Conservation (phyloP, 176 grass and related monocot genomes). For the Carex cristatella region DNA sequence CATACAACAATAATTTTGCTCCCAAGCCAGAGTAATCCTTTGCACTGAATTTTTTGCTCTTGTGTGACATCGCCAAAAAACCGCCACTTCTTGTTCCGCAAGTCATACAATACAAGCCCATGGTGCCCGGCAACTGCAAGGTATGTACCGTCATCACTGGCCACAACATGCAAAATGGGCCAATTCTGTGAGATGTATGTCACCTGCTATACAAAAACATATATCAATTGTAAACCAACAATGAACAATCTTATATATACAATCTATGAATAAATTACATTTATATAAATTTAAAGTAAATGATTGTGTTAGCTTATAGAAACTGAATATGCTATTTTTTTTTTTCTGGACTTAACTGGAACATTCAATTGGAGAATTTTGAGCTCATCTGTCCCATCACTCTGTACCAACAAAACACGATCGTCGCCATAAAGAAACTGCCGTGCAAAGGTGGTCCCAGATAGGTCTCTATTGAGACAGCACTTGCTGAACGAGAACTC, state of each 20-base stretch:
- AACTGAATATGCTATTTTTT: neutral
- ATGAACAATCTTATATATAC: neutral
- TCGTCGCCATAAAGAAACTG: slow-evolving; percentile 94
- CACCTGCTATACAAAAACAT: slow-evolving; percentile 45
- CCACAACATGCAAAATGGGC: slow-evolving; percentile 88
- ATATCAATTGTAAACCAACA: neutral
- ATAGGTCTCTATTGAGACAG: slow-evolving; percentile 83
- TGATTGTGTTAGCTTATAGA: slow-evolving; percentile 12
- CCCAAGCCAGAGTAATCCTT: slow-evolving; percentile 85
- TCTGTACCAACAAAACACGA: slow-evolving; percentile 68
- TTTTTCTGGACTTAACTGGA: slow-evolving; percentile 69
- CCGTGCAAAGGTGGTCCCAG: slow-evolving; percentile 63
- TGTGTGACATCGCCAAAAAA: slow-evolving; percentile 97
- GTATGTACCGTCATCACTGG: slow-evolving; percentile 86
- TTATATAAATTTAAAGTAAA: slow-evolving; percentile 24
- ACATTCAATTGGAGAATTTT: slow-evolving; percentile 91
- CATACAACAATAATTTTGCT: slow-evolving; percentile 89
- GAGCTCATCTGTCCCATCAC: slow-evolving; percentile 85
- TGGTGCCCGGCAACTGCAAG: slow-evolving; percentile 82
- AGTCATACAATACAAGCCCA: slow-evolving; percentile 87
- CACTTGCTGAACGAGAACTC: slow-evolving; percentile 95
- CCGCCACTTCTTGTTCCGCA: slow-evolving; percentile 88
- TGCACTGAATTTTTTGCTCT: slow-evolving; percentile 99
- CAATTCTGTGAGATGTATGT: slow-evolving; percentile 97
- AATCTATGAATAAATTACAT: neutral